phyloP scores from a whole-genome alignment of 2,329 filamentous ascomycete species.

The Geosmithia flava region DNA sequence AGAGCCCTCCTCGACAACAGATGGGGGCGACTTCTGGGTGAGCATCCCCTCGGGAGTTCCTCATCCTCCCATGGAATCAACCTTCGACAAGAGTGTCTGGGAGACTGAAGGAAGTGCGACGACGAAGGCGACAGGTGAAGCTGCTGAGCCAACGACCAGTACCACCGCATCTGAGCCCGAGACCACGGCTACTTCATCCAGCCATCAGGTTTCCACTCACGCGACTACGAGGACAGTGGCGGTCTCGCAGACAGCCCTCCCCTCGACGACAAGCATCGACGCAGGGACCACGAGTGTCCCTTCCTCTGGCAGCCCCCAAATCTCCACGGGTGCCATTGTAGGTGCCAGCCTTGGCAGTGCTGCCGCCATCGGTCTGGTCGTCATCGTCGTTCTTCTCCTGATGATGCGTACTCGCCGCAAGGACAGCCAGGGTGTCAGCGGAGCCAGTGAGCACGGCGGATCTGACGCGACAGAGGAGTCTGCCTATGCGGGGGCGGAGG shows the following conservation, averaged over 20 bases:
- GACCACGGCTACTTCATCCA: not conserved
- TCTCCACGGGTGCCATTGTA: constrained; percentile 17
- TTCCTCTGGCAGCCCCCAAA: not conserved
- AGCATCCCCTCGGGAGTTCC: not conserved
- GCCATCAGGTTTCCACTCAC: not conserved
- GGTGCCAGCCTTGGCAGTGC: constrained; percentile 18
- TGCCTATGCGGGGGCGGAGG: not conserved
- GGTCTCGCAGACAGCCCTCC: not conserved
- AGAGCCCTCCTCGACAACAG: not conserved
- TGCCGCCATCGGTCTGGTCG: constrained; percentile 11
- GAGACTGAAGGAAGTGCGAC: not conserved
- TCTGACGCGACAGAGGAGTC: not conserved
- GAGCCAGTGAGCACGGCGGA: too few species aligned
- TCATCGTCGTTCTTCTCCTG: constrained; percentile 10
- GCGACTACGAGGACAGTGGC: not conserved
- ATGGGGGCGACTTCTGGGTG: not conserved
- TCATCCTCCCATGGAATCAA: not conserved
- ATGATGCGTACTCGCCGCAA: constrained; percentile 8
- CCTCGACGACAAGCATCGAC: too few species aligned
- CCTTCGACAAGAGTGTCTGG: too few species aligned
- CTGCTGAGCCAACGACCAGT: not conserved
- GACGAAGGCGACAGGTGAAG: not conserved
- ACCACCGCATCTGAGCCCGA: not conserved
- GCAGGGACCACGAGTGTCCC: too few species aligned
- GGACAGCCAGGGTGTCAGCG: not conserved